Percentiles rank a stretch among this genome's conserved stretches.
phyloP scores from a whole-genome alignment of 352 stramenopile genomes.

The Globisporangium echinulatum region DNA sequence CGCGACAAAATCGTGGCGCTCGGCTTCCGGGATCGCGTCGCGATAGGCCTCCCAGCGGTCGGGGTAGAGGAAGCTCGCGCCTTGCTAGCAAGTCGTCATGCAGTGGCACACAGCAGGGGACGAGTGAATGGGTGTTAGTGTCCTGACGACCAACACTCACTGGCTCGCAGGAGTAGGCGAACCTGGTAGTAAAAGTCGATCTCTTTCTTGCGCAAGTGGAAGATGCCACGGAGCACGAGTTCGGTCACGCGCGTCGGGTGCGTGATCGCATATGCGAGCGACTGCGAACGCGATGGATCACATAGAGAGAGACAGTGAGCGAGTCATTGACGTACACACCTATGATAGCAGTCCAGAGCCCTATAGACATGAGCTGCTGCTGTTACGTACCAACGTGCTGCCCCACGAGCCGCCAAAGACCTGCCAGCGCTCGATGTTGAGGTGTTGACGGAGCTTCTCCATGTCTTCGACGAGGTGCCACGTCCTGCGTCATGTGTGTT shows the following conservation, averaged over 20 bases:
- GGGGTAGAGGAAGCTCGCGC: constrained; percentile 87
- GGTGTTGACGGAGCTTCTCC: constrained; percentile 82
- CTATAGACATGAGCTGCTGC: too few relatives aligned
- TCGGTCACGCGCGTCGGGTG: constrained; percentile 80
- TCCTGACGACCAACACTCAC: not conserved
- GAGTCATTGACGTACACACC: not conserved
- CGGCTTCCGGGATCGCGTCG: constrained; percentile 79
- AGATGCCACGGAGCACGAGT: constrained; percentile 91
- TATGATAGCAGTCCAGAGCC: not conserved
- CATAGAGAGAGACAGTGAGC: not conserved
- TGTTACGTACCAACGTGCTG: constrained; percentile 68
- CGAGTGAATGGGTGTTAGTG: not conserved
- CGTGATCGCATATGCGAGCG: constrained; percentile 88
- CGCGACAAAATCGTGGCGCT: constrained; percentile 77
- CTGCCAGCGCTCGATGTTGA: constrained; percentile 88
- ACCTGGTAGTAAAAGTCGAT: constrained; percentile 93
- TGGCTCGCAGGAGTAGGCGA: not conserved
- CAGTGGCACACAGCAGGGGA: not conserved
- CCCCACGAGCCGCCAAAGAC: constrained; percentile 95
- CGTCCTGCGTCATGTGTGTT: constrained; percentile 33
- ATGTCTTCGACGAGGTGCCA: constrained; percentile 92
- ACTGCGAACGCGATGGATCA: constrained; percentile 18
- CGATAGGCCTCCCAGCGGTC: constrained; percentile 89
- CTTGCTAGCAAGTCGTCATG: constrained; percentile 22
- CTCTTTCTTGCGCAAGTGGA: constrained; percentile 86